Conservation (phyloP, 2,329 filamentous ascomycete genomes). For the Cryphonectria nitschkei region DNA sequence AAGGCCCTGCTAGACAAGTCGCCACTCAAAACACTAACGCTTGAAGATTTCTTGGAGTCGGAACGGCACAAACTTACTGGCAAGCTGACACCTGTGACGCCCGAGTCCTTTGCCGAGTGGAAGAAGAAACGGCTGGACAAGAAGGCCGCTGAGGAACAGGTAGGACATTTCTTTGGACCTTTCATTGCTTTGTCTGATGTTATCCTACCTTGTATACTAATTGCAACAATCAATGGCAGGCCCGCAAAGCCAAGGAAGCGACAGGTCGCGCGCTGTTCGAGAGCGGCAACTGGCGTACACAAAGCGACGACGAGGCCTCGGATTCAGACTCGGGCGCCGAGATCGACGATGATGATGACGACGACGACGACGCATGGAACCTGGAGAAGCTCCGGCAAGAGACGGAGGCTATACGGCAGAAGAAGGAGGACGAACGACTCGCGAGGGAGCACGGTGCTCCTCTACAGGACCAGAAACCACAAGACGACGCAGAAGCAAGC, state of each 20-base stretch:
- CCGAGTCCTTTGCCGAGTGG: constrained; percentile 93
- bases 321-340: constrained; percentile 68
- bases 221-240: constrained; percentile 47
- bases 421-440: constrained; percentile 77
- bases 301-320: constrained; percentile 59
- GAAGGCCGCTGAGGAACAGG: constrained; percentile 85
- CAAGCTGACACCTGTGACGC: constrained; percentile 88
- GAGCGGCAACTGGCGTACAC: constrained; percentile 85
- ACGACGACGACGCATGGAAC: constrained; percentile 68
- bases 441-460: constrained; percentile 38
- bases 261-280: constrained; percentile 96
- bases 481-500: constrained; percentile 25
- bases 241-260: constrained; percentile 88
- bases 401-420: constrained; percentile 74
- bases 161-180: neutral
- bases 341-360: constrained; percentile 62
- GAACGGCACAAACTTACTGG: constrained; percentile 95
- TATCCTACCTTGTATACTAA: neutral
- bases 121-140: constrained; percentile 93
- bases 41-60: constrained; percentile 96
- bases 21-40: constrained; percentile 87
- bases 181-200: neutral
- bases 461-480: constrained; percentile 26
- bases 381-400: constrained; percentile 80
- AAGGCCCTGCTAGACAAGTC: constrained; percentile 97